Evolutionary conservation across 208 protist species (phyloP), one percentile per base, ranked within the genome.

Genomic region (Trichomonas gallinae): DNA sequence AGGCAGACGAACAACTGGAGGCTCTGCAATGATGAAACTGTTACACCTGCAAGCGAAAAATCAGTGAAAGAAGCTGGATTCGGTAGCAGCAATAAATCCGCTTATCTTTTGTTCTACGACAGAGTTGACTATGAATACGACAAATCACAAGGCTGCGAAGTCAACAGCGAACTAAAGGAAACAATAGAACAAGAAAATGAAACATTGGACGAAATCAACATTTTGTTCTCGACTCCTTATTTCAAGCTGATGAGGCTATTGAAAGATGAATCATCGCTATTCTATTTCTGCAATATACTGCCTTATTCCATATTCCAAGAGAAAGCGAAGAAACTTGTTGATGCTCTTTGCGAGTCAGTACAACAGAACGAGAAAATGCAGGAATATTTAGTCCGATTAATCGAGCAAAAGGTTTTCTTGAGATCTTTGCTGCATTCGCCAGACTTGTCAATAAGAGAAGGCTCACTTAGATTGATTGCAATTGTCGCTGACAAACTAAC

Each of bases 51-150:
- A 8, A 38, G 0, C 2, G 6, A 38, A 51, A 93, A 93, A 48
- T 42, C 11, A 34, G 46, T 93, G 17, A 34, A 36, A 40, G 26
- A 48, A 48, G 44, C 44, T 13, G 17, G 15, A 31, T 51, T 48
- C 31, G 87, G 87, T 10, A 42, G 6, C 0, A 23, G n/a, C 9
- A 38, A 23, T n/a, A 42, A 42, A 93, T 36, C 15, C 46, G 87
- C 87, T 51, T 93, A 93, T 93, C n/a, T 93, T 49, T 51, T 93
- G 10, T 93, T 93, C 38, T 93, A 93, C 51, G 36, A 42, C 15
- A 23, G 44, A 42, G 26, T 40, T 93, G 87, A 93, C 38, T 58
- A 48, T 93, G 44, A 58, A 13, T 51, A 42, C 31, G 31, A 93
- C 31, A 89, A n/a, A 21, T 0, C 3, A 13, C 10, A 87, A 6